Base-by-base conservation (phyloP, 2,329 filamentous ascomycete genomes). In the Phialocephala subalpina region DNA sequence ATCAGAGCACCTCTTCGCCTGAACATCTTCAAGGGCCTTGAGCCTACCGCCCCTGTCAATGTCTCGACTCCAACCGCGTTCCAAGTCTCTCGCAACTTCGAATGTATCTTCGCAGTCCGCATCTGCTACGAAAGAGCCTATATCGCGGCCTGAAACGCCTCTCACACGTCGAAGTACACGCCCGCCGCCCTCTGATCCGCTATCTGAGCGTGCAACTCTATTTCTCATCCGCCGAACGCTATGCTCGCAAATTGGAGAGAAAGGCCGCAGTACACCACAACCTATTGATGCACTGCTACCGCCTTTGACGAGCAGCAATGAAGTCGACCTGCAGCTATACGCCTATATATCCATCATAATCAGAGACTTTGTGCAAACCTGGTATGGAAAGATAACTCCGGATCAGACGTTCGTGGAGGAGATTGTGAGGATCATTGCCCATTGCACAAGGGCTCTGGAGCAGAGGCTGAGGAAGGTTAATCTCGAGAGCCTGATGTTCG, bases 321-420 rank as follows among this genome's bases (percentile, higher is more conserved):
- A 97, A 73, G 88, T 98, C 66, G 96, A 99, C 78, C 82, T 97
- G 64, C 92, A 99, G 80, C 86, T 99, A 4, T 99, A 98, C 77
- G 95, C 93, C 33, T 87, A 98, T 67, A 89, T 99, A 67, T 92
- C 96, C 60, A 91, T 98, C 66, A 89, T 98, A 68, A 84, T 97
- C 73, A 90, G 92, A 74, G 94, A 97, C 70, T 97, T 94, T 77
- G 92, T 99, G 42, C 90, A 96, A 78, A 89, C 88, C 36, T 99
- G 96, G 96, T 99, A 99, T 82, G 85, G 84, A 70, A 95, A 91
- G 78, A 96, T 99, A 78, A 97, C 95, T 1, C 88, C 93, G 3
- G 95, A 99, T 79, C 92, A 94, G 76, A 85, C 88, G 14, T 97
- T 99, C 76, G 90, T 96, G 67, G 90, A 91, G 72, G 94, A 97